Evolutionary conservation across 1,284 basidiomycete genomes (phyloP).

Genomic region (Sanghuangporus baumii): DNA sequence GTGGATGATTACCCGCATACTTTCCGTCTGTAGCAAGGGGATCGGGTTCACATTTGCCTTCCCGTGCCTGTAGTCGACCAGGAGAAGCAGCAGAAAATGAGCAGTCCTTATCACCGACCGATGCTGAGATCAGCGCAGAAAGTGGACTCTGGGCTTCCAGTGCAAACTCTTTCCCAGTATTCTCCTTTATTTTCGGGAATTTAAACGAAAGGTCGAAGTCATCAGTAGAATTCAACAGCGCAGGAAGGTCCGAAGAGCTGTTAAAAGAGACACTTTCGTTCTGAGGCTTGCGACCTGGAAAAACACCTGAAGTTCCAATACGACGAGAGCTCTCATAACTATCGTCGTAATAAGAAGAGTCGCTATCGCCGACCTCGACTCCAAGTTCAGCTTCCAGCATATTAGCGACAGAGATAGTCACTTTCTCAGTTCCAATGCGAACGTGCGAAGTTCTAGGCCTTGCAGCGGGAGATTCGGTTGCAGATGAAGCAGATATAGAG

Average conservation of each 20-base stretch:
- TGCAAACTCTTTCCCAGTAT: neutral
- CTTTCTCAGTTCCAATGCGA: slow-evolving; percentile 15
- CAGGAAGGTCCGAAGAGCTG: slow-evolving; percentile 4
- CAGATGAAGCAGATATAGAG: neutral
- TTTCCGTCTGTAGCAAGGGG: neutral
- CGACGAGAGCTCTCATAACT: slow-evolving; percentile 4
- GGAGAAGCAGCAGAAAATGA: neutral
- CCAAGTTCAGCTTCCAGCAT: slow-evolving; percentile 16
- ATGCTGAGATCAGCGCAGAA: slow-evolving; percentile 2
- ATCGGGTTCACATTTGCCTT: neutral
- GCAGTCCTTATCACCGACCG: neutral
- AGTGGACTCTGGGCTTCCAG: slow-evolving; percentile 14
- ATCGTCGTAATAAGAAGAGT: slow-evolving; percentile 14
- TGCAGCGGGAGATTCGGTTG: neutral
- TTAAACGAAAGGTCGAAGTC: neutral
- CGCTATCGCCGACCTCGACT: slow-evolving; percentile 15
- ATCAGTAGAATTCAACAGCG: neutral
- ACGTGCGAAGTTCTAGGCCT: slow-evolving; percentile 9
- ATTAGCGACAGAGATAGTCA: slow-evolving; percentile 18
- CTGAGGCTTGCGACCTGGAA: neutral
- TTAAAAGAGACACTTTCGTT: neutral
- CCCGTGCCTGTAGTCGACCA: neutral
- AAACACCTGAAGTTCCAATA: neutral
- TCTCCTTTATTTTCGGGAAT: neutral
- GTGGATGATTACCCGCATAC: neutral